Evolutionary conservation across 768 basidiomycete genomes (phyloP).

Genomic region (Paxillus involutus): DNA sequence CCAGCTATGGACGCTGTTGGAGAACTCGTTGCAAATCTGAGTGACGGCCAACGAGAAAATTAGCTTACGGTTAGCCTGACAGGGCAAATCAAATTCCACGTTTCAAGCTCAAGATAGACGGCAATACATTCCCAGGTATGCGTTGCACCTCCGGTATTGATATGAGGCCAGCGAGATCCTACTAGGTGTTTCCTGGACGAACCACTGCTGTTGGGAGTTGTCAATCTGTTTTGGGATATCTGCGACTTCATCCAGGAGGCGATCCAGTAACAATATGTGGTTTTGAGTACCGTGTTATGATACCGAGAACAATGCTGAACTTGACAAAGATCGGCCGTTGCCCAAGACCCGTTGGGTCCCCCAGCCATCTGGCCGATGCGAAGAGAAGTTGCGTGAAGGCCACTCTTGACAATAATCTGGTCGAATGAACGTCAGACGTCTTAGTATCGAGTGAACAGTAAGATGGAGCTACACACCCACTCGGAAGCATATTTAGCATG

Average conservation of each 20-base stretch:
- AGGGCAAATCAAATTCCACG: too few relatives aligned
- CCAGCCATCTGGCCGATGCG: slow-evolving; percentile 36
- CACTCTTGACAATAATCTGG: slow-evolving; percentile 27
- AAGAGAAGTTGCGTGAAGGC: slow-evolving; percentile 24
- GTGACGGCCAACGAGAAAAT: too few relatives aligned
- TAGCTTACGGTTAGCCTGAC: too few relatives aligned
- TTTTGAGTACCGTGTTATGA: background rate
- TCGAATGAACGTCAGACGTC: background rate
- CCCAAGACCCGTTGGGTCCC: slow-evolving; percentile 32
- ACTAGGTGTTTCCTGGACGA: too few relatives aligned
- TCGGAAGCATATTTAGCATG: slow-evolving; percentile 39
- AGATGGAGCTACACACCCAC: slow-evolving; percentile 18
- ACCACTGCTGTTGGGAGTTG: too few relatives aligned
- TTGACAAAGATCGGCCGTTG: slow-evolving; percentile 33
- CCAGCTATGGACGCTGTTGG: too few relatives aligned
- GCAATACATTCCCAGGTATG: too few relatives aligned
- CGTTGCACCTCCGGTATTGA: too few relatives aligned
- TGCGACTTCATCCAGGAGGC: slow-evolving; percentile 39
- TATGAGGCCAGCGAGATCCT: too few relatives aligned
- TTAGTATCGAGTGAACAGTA: background rate
- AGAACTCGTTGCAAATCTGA: too few relatives aligned
- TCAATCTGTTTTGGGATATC: too few relatives aligned
- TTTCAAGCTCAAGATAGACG: too few relatives aligned
- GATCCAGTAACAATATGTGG: background rate
- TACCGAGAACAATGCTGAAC: slow-evolving; percentile 25